Base-by-base conservation (phyloP, 2,329 filamentous ascomycete genomes). In the Botrytis fragariae region DNA sequence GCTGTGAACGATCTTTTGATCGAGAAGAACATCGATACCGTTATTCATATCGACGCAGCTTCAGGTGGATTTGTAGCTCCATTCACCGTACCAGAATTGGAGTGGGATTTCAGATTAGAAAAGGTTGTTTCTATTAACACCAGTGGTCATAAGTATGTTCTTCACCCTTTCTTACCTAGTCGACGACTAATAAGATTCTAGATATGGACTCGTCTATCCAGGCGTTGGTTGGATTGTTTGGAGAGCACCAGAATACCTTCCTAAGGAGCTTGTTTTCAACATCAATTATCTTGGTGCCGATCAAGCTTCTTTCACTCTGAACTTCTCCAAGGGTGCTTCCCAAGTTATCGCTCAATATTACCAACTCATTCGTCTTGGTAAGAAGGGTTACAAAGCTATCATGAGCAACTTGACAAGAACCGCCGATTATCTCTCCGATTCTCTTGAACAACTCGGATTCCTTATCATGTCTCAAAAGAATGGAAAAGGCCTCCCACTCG, bases 281-380 rank as follows among this genome's bases (percentile, higher is more conserved):
- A 98, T 98, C 88, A 98, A 98, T 87, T 98, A 98, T 84, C 91
- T 98, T 9, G 95, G 95, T 68, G 95, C 95, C 18, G 94, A 98
- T 81, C 95, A 98, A 82, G 92, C 94, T 3, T 97, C 94, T 4
- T 98, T 98, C 85, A 98, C 95, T 0, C 90, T 98, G 74, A 98
- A 98, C 87, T 98, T 98, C 86, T 97, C 93, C 81, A 97, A 97
- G 83, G 95, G 95, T 73, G 95, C 95, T 20, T 94, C 92, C 9
- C 95, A 98, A 81, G 93, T 98, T 80, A 97, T 98, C 75, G 95
- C 93, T 42, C 95, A 98, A 84, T 98, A 98, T 85, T 98, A 98
- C 85, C 95, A 98, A 84, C 88, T 98, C 81, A 97, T 98, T 82
- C 93, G 95, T 44, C 90, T 98, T 6, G 95, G 95, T 75, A 97